These are phyloP conservation scores for Buxus sempervirens DNA, from an alignment of 164 flowering plant species.

Conservation along the genomic window DNA sequence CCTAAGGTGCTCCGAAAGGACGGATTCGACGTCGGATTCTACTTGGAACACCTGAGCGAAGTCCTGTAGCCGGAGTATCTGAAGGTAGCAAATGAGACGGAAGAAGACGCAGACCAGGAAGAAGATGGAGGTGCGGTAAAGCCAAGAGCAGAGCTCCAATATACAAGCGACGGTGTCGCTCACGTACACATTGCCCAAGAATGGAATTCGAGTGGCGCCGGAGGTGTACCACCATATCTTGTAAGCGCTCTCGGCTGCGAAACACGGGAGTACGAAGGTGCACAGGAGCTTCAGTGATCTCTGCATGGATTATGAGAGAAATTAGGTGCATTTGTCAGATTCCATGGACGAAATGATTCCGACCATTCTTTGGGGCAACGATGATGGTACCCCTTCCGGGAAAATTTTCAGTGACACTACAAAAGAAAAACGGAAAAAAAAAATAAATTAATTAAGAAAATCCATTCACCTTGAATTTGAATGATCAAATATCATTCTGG, in stretches of 20 bases:
- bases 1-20: slow-evolving; percentile 71
- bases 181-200: slow-evolving; percentile 57
- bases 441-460: too few relatives aligned
- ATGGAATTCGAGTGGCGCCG: slow-evolving; percentile 76
- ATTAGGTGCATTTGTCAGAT: too few relatives aligned
- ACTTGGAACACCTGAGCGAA: slow-evolving; percentile 67
- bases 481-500: too few relatives aligned
- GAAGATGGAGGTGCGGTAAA: slow-evolving; percentile 74
- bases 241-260: slow-evolving; percentile 61
- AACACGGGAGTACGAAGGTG: slow-evolving; percentile 79
- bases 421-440: too few relatives aligned
- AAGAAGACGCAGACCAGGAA: slow-evolving; percentile 91
- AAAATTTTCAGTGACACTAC: too few relatives aligned
- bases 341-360: too few relatives aligned
- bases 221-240: slow-evolving; percentile 93
- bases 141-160: slow-evolving; percentile 82
- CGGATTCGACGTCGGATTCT: slow-evolving; percentile 66
- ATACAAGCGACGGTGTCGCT: slow-evolving; percentile 69
- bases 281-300: slow-evolving; percentile 60
- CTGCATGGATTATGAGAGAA: slow-evolving; percentile 32
- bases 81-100: slow-evolving; percentile 82
- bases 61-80: slow-evolving; percentile 78
- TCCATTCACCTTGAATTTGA: too few relatives aligned
- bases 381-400: too few relatives aligned
- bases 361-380: too few relatives aligned